Base-by-base conservation (phyloP, 2,329 filamentous ascomycete species). In the Penicillium sp. region DNA sequence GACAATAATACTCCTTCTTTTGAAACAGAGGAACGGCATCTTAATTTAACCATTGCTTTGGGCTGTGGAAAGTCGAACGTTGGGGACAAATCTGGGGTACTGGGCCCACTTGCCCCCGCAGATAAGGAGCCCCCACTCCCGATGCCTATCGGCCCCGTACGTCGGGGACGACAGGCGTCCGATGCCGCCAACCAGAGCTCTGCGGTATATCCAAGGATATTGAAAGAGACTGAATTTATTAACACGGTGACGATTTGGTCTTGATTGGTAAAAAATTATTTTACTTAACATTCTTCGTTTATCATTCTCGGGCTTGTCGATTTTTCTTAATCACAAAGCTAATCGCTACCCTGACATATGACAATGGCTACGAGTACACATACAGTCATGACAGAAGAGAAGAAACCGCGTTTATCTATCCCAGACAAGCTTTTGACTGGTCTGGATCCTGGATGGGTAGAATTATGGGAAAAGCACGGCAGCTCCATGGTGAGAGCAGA, bases 401-500 rank as follows among this genome's bases (percentile, higher is more conserved):
- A 47, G 8, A 34, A 50, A 8, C n/a, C 38, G 11, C 47, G 47
- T 2, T 32, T 50, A n/a, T 50, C 47, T 19, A 57, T 57, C 3
- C 60, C 59, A 32, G 48, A 61, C 16, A 62, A 53, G 23, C 57
- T 61, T 23, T 30, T 61, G 9, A 34, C 35, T 0, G 65, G 63
- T 0, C 49, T 71, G 6, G 67, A 71, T 47, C 50, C 54, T 1
- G 60, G 70, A 61, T 71, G 68, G 66, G 49, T 61, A 13, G 32
- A 56, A 14, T 47, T 70, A 27, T 71, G 67, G 68, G 62, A 61
- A 38, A 49, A 60, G 4, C 58, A 69, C 38, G 68, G 68, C n/a
- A 55, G 58, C 13, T 58, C 59, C 5, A 63, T 70, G 47, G 50
- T 60, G 4, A 59, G 64, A 14, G 65, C 67, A 0, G 67, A 70